Evolutionary conservation across 2,329 filamentous ascomycete species (phyloP).

Genomic region (Gnomoniopsis sp.): DNA sequence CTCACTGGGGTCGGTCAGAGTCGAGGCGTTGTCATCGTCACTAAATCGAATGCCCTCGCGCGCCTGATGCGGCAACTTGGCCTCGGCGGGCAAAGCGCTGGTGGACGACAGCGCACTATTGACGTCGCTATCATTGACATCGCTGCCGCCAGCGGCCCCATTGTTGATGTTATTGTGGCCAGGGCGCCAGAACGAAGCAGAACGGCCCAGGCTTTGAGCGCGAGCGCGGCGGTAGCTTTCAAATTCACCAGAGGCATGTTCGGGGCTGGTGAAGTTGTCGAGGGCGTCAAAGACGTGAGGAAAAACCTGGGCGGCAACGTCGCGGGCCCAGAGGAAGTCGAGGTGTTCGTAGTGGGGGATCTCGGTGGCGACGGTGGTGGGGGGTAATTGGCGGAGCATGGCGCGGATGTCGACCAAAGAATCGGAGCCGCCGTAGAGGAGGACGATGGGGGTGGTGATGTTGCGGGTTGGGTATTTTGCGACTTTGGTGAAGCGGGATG

Average conservation of each 20-base stretch:
- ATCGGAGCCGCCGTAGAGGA: conserved; percentile 91
- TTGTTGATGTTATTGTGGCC: conserved; percentile 19
- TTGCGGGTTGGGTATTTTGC: conserved; percentile 95
- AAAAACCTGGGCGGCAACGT: conserved; percentile 82
- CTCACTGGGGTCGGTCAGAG: conserved; percentile 12
- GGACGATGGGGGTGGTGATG: conserved; percentile 90
- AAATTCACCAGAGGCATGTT: conserved; percentile 59
- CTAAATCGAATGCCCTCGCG: conserved; percentile 13
- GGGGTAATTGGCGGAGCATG: conserved; percentile 86
- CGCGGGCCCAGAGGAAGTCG: conserved; percentile 90
- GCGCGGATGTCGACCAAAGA: conserved; percentile 90
- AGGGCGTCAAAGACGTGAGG: conserved; percentile 88
- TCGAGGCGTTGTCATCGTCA: conserved; percentile 14
- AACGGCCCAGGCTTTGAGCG: conserved; percentile 43
- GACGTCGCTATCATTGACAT: conserved; percentile 25
- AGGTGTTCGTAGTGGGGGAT: conserved; percentile 94
- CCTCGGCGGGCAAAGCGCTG: conserved; percentile 9
- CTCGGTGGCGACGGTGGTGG: conserved; percentile 79
- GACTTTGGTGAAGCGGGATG: conserved; percentile 88
- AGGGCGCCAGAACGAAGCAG: conserved; percentile 28
- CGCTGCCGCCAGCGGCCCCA: conserved; percentile 7
- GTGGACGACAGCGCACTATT: conserved; percentile 20
- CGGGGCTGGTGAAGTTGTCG: conserved; percentile 62
- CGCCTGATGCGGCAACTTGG: conserved; percentile 15
- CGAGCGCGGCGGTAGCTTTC: conserved; percentile 52